phyloP scores from a whole-genome alignment of 2,329 filamentous ascomycete genomes.

The Botrytis pseudocinerea region DNA sequence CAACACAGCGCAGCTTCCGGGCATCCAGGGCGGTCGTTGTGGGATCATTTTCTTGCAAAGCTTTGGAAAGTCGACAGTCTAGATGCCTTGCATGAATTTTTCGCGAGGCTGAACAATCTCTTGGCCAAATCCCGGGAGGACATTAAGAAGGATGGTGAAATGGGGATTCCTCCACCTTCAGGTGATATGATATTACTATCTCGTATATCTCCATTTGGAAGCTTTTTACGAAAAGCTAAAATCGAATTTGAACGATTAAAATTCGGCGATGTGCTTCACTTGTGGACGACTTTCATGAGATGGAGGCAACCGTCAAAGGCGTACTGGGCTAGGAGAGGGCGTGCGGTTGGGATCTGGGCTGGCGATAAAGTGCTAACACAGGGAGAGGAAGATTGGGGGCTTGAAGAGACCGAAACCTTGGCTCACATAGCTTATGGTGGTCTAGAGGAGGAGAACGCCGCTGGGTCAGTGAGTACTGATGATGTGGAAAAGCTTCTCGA shows the following conservation, averaged over 20 bases:
- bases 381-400: conserved; percentile 54
- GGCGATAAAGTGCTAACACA: conserved; percentile 58
- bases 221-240: conserved; percentile 73
- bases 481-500: conserved; percentile 81
- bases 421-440: conserved; percentile 38
- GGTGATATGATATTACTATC: conserved; percentile 62
- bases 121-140: conserved; percentile 65
- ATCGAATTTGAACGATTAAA: conserved; percentile 79
- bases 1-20: conserved; percentile 54
- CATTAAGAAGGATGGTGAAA: conserved; percentile 55
- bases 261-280: conserved; percentile 73
- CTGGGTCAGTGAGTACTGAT: conserved; percentile 64
- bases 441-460: conserved; percentile 36
- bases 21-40: conserved; percentile 77
- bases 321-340: conserved; percentile 57
- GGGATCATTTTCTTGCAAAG: conserved; percentile 78
- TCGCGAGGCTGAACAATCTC: conserved; percentile 58
- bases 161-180: conserved; percentile 50
- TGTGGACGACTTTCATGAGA: conserved; percentile 81
- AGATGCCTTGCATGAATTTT: conserved; percentile 76
- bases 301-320: conserved; percentile 76
- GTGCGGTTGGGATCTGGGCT: conserved; percentile 48
- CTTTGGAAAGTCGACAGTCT: conserved; percentile 84
- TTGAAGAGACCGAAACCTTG: conserved; percentile 46
- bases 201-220: conserved; percentile 75